Base-by-base conservation (phyloP, 1,139 yeast species). In the Scheffersomyces illinoinensis region DNA sequence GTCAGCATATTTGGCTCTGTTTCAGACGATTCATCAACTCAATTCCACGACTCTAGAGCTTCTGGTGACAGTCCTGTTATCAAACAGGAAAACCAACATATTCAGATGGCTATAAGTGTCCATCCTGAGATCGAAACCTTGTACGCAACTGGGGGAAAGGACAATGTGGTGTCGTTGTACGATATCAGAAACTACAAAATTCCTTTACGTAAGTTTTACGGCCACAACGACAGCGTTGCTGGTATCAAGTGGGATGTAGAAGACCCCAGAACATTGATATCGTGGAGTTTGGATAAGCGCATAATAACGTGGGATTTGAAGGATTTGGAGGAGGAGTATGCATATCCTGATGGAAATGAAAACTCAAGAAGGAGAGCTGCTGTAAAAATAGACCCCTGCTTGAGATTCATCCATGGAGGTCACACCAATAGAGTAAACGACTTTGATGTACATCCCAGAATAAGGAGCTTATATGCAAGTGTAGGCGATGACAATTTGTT, bases 11-110 rank as follows among this genome's bases (percentile, higher is more conserved):
- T 91, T 70, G 96, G 88, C 0, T 85, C 93, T 3, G 93, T 85
- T 6, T 82, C 92, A 7, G 96, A 91, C 69, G 96, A 90, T 68
- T 83, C 83, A 59, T 78, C 85, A 3, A 78, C 93, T 47, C 86
- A 85, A 56, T 75, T 93, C 51, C 89, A 85, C 66, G 98, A 93
- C 69, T 72, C 85, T 24, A 83, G 97, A 67, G 66, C 70, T 8
- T 59, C 66, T 2, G 85, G 75, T 17, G 75, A 64, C 64, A 76
- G 67, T 52, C 84, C 83, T 33, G 81, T 79, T 19, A 75, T 85
- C 54, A 77, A 78, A 55, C 73, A 84, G 47, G 76, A 76, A 26
- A 78, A 77, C 53, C 76, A 74, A 43, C 83, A 78, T 57, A 79
- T 82, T 51, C 85, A 84, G 57, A 84, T 83, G 63, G 75, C 85